Evolutionary conservation across 495 filamentous ascomycete genomes (phyloP), one percentile per base, ranked within the genome.

Genomic region (Tuber melanosporum): DNA sequence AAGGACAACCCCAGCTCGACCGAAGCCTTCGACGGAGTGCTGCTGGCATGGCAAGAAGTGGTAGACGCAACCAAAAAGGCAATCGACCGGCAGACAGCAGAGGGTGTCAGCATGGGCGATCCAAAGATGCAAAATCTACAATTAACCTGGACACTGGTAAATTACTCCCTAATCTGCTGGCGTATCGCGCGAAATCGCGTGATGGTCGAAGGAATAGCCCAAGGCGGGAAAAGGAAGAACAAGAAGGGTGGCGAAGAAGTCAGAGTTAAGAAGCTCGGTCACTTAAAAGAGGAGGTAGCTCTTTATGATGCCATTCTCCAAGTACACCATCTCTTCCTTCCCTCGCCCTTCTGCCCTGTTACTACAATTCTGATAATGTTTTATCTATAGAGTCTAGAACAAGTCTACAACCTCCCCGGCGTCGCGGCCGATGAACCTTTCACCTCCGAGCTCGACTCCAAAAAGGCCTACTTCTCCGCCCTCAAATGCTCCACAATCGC

Each of bases 111-210:
- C n/a, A 91, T 92, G 81, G 89, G 93, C 73, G 95, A 99, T 82
- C 87, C 88, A 72, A 89, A 94, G 70, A 92, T 98, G 91, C 96
- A 99, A 85, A 91, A 93, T 76, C 86, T 99, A 66, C 94, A 97
- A 73, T 92, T 98, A 76, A 97, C 94, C 9, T 91, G 92, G 36
- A 97, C 96, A 0, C 93, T 94, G 1, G 93, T 98, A 43, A 96
- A 96, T 84, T 98, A 95, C 83, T 91, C 91, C 78, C 88, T 98
- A 84, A 90, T 99, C 71, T 93, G 92, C 82, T 98, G 95, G 96
- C 89, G 95, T 81, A 91, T 98, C 77, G 96, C 94, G 49, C 91
- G 96, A 66, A 98, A 99, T 83, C 88, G 95, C 72, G 91, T 96
- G 0, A 86, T 99, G 46, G 92, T 93, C 75, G 94, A 88, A 79